Conservation (phyloP, 208 protist genomes). For the Trypanosoma mega region DNA sequence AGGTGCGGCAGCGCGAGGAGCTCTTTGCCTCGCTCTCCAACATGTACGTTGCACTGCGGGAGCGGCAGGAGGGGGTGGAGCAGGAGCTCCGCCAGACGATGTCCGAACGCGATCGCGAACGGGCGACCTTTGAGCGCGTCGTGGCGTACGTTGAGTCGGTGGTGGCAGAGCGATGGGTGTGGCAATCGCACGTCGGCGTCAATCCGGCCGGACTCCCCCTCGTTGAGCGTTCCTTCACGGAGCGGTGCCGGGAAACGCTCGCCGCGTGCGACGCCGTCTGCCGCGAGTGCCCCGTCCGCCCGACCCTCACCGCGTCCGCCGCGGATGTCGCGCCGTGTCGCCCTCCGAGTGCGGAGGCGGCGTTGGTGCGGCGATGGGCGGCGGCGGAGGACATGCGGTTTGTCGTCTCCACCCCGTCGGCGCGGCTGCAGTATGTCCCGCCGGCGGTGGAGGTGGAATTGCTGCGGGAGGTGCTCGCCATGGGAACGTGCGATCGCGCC, state of each 20-base stretch:
- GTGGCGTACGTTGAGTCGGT: constrained; percentile 70
- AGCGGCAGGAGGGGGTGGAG: constrained; percentile 51
- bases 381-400: constrained; percentile 34
- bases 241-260: constrained; percentile 34
- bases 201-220: constrained; percentile 61
- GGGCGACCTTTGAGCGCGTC: constrained; percentile 54
- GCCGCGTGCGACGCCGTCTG: constrained; percentile 30
- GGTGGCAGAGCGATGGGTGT: constrained; percentile 58
- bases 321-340: too few relatives aligned
- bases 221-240: constrained; percentile 40
- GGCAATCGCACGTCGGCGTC: constrained; percentile 61
- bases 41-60: constrained; percentile 48
- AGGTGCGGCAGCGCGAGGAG: constrained; percentile 43
- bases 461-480: constrained; percentile 69
- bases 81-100: constrained; percentile 50
- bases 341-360: constrained; percentile 8
- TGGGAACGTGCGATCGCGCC: constrained; percentile 61
- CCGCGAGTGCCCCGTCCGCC: too few relatives aligned
- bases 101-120: constrained; percentile 50
- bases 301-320: too few relatives aligned
- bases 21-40: constrained; percentile 38
- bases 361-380: constrained; percentile 48
- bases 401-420: constrained; percentile 27
- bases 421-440: constrained; percentile 59
- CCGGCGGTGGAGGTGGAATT: constrained; percentile 61